Evolutionary conservation across 345 rosid genomes (phyloP).

Genomic region (Theobroma cacao): DNA sequence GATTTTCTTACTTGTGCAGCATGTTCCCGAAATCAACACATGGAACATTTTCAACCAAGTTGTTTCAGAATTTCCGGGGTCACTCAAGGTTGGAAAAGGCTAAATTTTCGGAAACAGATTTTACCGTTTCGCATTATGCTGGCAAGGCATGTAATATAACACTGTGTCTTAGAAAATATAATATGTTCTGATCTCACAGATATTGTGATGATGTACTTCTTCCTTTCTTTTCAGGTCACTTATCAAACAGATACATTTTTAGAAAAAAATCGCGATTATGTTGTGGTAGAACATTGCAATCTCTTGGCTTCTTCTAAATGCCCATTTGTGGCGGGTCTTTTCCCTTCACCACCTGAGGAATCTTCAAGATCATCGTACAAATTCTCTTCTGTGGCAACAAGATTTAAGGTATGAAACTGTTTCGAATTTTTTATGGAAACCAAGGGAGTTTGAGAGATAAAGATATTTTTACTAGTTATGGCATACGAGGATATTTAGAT

Average conservation of each 20-base stretch:
- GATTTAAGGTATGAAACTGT: slow-evolving; percentile 73
- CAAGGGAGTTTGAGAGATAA: background rate
- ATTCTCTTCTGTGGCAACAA: slow-evolving; percentile 91
- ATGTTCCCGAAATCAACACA: slow-evolving; percentile 98
- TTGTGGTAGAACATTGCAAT: slow-evolving; percentile 91
- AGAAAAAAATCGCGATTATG: slow-evolving; percentile 96
- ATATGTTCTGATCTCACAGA: background rate
- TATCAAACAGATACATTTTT: slow-evolving; percentile 84
- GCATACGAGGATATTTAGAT: background rate
- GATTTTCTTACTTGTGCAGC: slow-evolving; percentile 60
- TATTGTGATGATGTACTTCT: slow-evolving; percentile 8
- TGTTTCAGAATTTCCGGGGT: slow-evolving; percentile 66
- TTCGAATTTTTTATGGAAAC: background rate
- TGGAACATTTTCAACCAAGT: slow-evolving; percentile 77
- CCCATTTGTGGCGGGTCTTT: slow-evolving; percentile 78
- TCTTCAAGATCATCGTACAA: slow-evolving; percentile 91
- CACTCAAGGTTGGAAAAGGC: slow-evolving; percentile 82
- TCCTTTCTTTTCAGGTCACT: slow-evolving; percentile 63
- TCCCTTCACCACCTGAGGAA: slow-evolving; percentile 63
- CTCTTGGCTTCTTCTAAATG: slow-evolving; percentile 86
- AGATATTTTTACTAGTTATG: background rate
- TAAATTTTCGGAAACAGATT: slow-evolving; percentile 95
- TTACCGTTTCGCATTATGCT: slow-evolving; percentile 90
- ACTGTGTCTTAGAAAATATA: slow-evolving; percentile 14
- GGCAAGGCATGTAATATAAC: slow-evolving; percentile 73